Percentiles rank a stretch among this genome's conserved stretches.
Evolutionary conservation across 148 eudicot genomes (phyloP).

Genomic region (Heliamphora exappendiculata): DNA sequence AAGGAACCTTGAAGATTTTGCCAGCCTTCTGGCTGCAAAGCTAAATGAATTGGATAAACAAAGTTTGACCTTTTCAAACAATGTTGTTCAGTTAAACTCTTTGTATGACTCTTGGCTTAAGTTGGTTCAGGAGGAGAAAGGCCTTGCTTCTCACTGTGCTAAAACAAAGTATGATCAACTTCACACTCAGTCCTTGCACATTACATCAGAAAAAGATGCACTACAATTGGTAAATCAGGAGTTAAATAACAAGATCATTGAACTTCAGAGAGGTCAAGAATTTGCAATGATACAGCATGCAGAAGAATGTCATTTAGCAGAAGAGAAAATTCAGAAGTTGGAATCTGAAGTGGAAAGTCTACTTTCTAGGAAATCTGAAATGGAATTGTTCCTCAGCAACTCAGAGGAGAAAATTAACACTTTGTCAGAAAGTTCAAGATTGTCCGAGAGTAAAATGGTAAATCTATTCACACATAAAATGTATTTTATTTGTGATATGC

Average conservation of each 20-base stretch:
- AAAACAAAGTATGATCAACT: slow-evolving; percentile 50
- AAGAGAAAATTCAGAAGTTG: slow-evolving; percentile 58
- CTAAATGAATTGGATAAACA: slow-evolving; percentile 60
- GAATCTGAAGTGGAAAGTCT: slow-evolving; percentile 58
- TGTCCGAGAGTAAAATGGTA: slow-evolving; percentile 67
- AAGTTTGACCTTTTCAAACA: slow-evolving; percentile 48
- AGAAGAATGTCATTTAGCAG: slow-evolving; percentile 74
- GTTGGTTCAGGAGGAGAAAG: slow-evolving; percentile 46
- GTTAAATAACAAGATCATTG: slow-evolving; percentile 46
- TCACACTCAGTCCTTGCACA: slow-evolving; percentile 31
- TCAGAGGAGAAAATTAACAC: slow-evolving; percentile 49
- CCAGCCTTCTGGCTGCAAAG: slow-evolving; percentile 40
- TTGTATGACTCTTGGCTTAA: slow-evolving; percentile 39
- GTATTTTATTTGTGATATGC: background rate
- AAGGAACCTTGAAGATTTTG: slow-evolving; percentile 48
- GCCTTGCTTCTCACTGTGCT: slow-evolving; percentile 44
- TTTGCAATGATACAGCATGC: slow-evolving; percentile 78
- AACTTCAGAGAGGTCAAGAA: slow-evolving; percentile 64
- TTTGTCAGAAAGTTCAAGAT: slow-evolving; percentile 42
- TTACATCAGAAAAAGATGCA: slow-evolving; percentile 56
- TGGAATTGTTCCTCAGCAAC: slow-evolving; percentile 37
- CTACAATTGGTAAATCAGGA: slow-evolving; percentile 48
- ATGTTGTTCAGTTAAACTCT: slow-evolving; percentile 44
- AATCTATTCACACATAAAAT: background rate
- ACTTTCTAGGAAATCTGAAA: slow-evolving; percentile 46